Percentiles rank a stretch among this genome's conserved stretches.
These are phyloP conservation scores for Tulasnella sp. DNA, from an alignment of 768 basidiomycete genomes.

Conservation along the genomic window DNA sequence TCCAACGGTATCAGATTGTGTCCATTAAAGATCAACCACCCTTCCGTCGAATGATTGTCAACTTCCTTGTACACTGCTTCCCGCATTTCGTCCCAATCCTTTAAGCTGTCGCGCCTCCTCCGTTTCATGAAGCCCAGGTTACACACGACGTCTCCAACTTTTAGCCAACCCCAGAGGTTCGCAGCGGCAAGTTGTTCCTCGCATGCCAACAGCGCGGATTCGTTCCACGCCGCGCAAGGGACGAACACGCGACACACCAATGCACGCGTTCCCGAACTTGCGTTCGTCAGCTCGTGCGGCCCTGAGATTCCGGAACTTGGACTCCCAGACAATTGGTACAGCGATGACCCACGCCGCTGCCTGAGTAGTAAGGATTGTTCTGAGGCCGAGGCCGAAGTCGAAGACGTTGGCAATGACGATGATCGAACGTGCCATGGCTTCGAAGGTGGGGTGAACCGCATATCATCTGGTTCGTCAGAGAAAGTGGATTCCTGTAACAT, in stretches of 20 bases:
- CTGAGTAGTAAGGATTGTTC: background rate
- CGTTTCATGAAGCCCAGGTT: conserved; percentile 66
- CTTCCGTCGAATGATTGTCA: conserved; percentile 19
- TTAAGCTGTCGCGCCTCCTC: conserved; percentile 25
- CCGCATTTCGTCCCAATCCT: conserved; percentile 16
- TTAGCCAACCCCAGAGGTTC: conserved; percentile 66
- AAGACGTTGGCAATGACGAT: background rate
- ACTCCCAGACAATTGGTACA: background rate
- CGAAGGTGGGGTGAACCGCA: background rate
- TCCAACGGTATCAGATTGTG: conserved; percentile 47
- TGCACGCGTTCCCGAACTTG: conserved; percentile 52
- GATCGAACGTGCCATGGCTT: conserved; percentile 1
- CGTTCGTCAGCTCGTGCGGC: conserved; percentile 53
- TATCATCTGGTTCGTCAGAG: background rate
- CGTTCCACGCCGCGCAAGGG: conserved; percentile 42
- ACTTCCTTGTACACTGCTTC: conserved; percentile 18
- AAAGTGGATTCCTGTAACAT: background rate
- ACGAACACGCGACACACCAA: conserved; percentile 67
- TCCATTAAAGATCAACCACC: conserved; percentile 73
- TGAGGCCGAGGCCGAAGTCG: background rate
- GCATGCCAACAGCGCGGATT: conserved; percentile 40
- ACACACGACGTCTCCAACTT: conserved; percentile 65
- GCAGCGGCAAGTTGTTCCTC: conserved; percentile 57
- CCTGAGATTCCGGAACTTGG: conserved; percentile 19
- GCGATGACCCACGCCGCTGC: background rate